Conservation (phyloP, 2,329 filamentous ascomycete species). For the Cylindrodendrum hubeiense region DNA sequence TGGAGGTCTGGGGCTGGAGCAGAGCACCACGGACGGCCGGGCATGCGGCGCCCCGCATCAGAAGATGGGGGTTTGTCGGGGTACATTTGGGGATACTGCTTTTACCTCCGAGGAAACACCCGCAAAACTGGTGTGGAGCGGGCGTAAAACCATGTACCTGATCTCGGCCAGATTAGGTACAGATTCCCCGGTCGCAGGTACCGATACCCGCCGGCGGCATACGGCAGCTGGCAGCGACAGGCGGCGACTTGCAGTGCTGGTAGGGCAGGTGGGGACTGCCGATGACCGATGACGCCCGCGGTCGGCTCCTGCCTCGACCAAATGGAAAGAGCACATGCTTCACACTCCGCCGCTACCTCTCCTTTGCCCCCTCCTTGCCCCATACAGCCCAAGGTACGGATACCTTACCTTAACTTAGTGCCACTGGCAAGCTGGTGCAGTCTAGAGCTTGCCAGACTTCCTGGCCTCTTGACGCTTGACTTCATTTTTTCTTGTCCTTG, state of each 20-base stretch:
- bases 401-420: not conserved
- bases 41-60: not conserved
- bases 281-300: constrained; percentile 6
- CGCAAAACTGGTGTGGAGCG: not conserved
- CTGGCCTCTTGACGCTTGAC: constrained; percentile 26
- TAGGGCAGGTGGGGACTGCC: constrained; percentile 1
- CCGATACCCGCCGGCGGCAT: constrained; percentile 12
- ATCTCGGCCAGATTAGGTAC: constrained; percentile 16
- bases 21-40: not conserved
- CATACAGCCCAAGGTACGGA: not conserved
- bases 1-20: not conserved
- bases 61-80: not conserved
- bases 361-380: not conserved
- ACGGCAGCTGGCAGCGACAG: not conserved
- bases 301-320: constrained; percentile 2
- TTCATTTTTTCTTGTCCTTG: constrained; percentile 13
- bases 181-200: not conserved
- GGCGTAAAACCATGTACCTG: not conserved
- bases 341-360: not conserved
- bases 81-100: not conserved
- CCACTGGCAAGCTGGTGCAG: not conserved
- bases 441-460: constrained; percentile 19
- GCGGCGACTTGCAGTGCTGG: not conserved
- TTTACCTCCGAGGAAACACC: constrained; percentile 16
- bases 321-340: constrained; percentile 12